Evolutionary conservation across 139 green algal genomes (phyloP).

Genomic region (Picochlorum sp.): DNA sequence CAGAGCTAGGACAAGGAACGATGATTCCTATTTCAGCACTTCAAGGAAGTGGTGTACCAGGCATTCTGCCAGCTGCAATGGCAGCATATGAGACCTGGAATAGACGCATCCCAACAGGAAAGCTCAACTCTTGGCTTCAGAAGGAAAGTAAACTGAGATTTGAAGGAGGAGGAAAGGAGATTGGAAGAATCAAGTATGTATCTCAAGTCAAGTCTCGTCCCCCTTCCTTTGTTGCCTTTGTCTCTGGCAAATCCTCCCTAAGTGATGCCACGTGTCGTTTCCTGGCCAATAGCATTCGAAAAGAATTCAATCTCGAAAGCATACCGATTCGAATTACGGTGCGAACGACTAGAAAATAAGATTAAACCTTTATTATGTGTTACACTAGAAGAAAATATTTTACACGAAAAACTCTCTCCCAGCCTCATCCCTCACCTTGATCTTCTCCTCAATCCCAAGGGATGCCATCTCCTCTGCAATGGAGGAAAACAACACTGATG

Average conservation of each 20-base stretch:
- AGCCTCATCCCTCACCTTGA: constrained; percentile 49
- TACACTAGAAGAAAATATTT: not conserved
- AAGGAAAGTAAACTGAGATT: constrained; percentile 20
- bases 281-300: constrained; percentile 11
- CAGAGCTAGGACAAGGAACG: constrained; percentile 28
- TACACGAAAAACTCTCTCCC: constrained; percentile 59
- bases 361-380: not conserved
- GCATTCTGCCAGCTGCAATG: constrained; percentile 47
- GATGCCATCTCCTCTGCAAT: constrained; percentile 44
- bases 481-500: constrained; percentile 47
- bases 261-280: constrained; percentile 3
- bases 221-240: constrained; percentile 64
- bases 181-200: constrained; percentile 54
- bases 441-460: constrained; percentile 63
- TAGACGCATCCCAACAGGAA: constrained; percentile 36
- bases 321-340: constrained; percentile 21
- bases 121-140: constrained; percentile 49
- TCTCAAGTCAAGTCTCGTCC: constrained; percentile 57
- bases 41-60: constrained; percentile 29
- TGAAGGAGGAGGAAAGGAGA: constrained; percentile 24
- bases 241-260: constrained; percentile 29
- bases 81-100: constrained; percentile 55
- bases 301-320: constrained; percentile 22
- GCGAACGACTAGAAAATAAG: constrained; percentile 1
- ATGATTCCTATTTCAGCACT: constrained; percentile 53